Conservation (phyloP, 352 stramenopile genomes). For the Phytophthora macrochlamydospora region DNA sequence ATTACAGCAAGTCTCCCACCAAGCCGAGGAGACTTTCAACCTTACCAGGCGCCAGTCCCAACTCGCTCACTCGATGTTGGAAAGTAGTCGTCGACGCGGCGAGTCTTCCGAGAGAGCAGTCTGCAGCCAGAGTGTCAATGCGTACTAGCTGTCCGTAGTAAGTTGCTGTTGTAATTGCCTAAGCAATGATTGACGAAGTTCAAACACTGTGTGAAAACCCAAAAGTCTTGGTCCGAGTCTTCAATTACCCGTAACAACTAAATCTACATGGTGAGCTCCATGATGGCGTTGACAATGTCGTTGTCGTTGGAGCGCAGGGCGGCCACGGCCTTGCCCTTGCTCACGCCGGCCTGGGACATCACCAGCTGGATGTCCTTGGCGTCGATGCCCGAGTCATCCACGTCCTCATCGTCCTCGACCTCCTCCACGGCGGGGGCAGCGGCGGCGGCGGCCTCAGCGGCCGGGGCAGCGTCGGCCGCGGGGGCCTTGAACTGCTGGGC, state of each 20-base stretch:
- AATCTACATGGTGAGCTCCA: conserved; percentile 98
- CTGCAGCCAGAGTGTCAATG: neutral
- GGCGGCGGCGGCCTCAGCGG: conserved; percentile 39
- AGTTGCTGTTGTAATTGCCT: neutral
- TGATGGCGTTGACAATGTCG: conserved; percentile 99
- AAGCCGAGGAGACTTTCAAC: conserved; percentile 36
- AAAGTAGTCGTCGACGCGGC: conserved; percentile 8
- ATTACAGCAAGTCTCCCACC: conserved; percentile 29
- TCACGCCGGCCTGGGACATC: conserved; percentile 94
- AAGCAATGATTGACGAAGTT: neutral
- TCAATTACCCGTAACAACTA: neutral
- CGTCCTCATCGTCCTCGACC: conserved; percentile 89
- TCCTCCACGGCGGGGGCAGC: conserved; percentile 35
- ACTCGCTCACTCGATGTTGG: conserved; percentile 24
- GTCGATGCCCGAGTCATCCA: conserved; percentile 97
- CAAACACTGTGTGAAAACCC: neutral
- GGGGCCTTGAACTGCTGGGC: conserved; percentile 93
- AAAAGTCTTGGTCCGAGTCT: neutral
- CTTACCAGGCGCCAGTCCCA: conserved; percentile 34
- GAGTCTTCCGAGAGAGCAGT: conserved; percentile 6
- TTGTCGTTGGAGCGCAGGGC: conserved; percentile 98
- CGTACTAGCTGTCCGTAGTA: neutral
- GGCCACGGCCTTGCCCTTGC: conserved; percentile 94
- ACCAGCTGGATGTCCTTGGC: conserved; percentile 99
- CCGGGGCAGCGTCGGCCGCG: conserved; percentile 70